A percentile compares a stretch with the other conserved stretches of the same genome.
Conservation (phyloP, 2,329 filamentous ascomycete genomes). For the Colletotrichum sp. region DNA sequence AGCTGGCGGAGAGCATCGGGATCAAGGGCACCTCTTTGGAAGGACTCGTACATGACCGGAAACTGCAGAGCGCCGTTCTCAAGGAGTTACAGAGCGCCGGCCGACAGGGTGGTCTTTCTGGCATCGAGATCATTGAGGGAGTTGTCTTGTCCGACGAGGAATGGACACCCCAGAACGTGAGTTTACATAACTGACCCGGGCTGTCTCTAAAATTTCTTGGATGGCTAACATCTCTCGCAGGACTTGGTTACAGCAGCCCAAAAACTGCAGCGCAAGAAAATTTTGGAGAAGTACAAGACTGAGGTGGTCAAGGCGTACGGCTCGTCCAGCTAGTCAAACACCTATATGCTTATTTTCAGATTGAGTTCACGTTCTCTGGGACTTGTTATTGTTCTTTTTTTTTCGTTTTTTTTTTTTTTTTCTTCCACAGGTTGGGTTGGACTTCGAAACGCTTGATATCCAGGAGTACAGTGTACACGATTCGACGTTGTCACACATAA, state of each 20-base stretch:
- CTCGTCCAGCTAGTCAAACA: conserved; percentile 25
- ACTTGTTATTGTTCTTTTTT: neutral
- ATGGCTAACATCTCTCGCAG: conserved; percentile 44
- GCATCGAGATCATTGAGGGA: conserved; percentile 75
- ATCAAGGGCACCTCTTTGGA: conserved; percentile 63
- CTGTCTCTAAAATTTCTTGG: neutral
- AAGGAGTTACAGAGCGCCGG: conserved; percentile 68
- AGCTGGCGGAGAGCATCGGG: conserved; percentile 49
- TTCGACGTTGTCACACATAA: neutral
- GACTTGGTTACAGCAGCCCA: conserved; percentile 72
- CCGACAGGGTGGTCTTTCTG: conserved; percentile 64
- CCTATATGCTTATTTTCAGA: neutral
- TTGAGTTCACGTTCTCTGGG: neutral
- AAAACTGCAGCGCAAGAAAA: conserved; percentile 74
- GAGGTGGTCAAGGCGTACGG: conserved; percentile 68
- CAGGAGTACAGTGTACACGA: conserved; percentile 16
- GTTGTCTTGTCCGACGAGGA: conserved; percentile 75
- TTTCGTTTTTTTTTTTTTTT: neutral
- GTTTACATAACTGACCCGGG: conserved; percentile 32
- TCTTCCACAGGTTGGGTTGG: conserved; percentile 6
- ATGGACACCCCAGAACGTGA: conserved; percentile 77
- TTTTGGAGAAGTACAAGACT: conserved; percentile 65
- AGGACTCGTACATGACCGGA: conserved; percentile 71
- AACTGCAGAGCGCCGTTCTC: conserved; percentile 66
- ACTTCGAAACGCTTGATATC: conserved; percentile 17